Base-by-base conservation (phyloP, 257 asterid species). In the Penstemon eatonii region DNA sequence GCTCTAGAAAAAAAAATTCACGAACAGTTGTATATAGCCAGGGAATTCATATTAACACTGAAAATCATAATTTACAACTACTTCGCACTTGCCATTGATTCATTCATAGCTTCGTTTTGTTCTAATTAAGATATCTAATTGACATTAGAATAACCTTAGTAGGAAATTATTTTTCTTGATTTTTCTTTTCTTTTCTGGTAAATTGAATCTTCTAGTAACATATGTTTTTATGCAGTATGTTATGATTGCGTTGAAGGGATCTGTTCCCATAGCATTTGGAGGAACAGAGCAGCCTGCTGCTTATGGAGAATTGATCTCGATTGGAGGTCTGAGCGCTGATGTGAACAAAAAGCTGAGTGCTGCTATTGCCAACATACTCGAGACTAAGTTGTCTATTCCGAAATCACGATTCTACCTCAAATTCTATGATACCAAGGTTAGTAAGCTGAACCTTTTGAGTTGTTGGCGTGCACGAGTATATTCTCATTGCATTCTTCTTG, bases 281-380 rank as follows among this genome's bases (percentile, higher is more conserved):
- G 99, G 99, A 70, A 89, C 96, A 13, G 97, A 94, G 83, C 78
- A 86, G 68, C 95, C 95, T 19, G 83, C 96, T 62, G 99, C 97
- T 12, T 93, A 81, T 63, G 99, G 96, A 47, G 99, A 93, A 83
- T 68, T 93, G 74, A 80, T 90, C 38, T 88, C 97, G 4, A 85
- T 93, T 55, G 99, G 99, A 38, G 99, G 97, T 7, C 85, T 93
- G 46, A 86, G 60, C 63, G 63, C 95, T 68, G 92, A 87, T 57
- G 84, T 86, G 49, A 94, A 94, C 87, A 94, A 89, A 87, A 86
- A 89, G 71, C 89, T 94, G 61, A 91, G 95, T 76, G 96, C 83
- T 76, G 97, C 96, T 54, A 75, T 94, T 76, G 84, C 97, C 51
- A 69, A 11, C 75, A 73, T 91, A 72, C 93, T 94, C 3, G 96